Conservation (phyloP, 2,329 filamentous ascomycete species). For the Bipolaris sorokiniana region DNA sequence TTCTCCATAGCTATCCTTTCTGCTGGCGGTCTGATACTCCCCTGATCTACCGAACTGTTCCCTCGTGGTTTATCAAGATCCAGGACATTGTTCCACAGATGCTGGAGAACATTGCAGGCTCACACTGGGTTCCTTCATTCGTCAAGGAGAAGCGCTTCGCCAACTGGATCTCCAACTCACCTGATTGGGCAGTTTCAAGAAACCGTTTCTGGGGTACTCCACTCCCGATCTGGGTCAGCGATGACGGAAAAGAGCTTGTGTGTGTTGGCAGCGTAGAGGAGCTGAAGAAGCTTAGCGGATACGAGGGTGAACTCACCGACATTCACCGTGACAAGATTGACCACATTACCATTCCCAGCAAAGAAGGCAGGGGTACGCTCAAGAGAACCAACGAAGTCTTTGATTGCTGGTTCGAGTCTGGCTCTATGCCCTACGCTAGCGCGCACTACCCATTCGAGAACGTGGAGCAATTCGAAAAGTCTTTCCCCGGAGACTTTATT, state of each 20-base stretch:
- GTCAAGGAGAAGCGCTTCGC: conserved; percentile 92
- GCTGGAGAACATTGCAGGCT: conserved; percentile 86
- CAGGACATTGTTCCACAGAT: conserved; percentile 82
- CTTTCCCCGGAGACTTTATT: conserved; percentile 92
- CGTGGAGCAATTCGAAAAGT: conserved; percentile 76
- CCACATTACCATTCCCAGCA: conserved; percentile 90
- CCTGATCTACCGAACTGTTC: conserved; percentile 88
- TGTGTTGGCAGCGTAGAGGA: conserved; percentile 86
- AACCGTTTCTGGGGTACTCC: conserved; percentile 97
- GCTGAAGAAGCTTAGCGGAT: conserved; percentile 85
- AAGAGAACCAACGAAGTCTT: conserved; percentile 87
- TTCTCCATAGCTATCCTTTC: conserved; percentile 91
- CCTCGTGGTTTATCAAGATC: conserved; percentile 94
- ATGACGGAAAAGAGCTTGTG: conserved; percentile 84
- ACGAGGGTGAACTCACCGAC: conserved; percentile 79
- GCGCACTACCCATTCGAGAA: conserved; percentile 94
- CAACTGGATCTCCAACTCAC: conserved; percentile 88
- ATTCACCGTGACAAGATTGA: conserved; percentile 94
- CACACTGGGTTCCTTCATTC: conserved; percentile 88
- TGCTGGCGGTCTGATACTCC: conserved; percentile 95
- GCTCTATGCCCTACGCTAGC: conserved; percentile 92
- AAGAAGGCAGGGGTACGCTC: conserved; percentile 82
- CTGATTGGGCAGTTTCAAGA: conserved; percentile 93
- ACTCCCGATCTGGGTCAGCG: conserved; percentile 88
- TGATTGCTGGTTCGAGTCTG: conserved; percentile 97